Evolutionary conservation across 495 filamentous ascomycete species (phyloP).

Genomic region (Terfezia claveryi): DNA sequence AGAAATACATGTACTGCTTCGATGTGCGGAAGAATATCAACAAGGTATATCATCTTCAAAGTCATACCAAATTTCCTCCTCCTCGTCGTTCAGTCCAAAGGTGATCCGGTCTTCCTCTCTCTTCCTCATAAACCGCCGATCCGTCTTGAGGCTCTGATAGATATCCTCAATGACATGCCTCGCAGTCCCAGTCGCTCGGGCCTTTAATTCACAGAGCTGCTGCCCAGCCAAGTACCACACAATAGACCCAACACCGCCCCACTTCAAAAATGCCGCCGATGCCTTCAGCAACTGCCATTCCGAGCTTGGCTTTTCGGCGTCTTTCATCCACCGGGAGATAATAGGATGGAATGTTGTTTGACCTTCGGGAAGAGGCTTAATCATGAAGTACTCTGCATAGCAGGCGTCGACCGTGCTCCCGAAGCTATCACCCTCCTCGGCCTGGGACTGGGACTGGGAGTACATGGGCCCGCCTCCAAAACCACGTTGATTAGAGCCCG

Average conservation of each 20-base stretch:
- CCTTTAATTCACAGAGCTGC: constrained; percentile 42
- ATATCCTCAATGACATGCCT: background rate
- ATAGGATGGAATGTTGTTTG: constrained; percentile 18
- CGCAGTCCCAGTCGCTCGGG: constrained; percentile 5
- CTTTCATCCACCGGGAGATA: constrained; percentile 25
- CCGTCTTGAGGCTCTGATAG: background rate
- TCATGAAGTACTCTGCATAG: constrained; percentile 26
- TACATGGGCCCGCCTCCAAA: too few relatives aligned
- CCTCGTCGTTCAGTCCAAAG: too few relatives aligned
- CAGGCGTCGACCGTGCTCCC: constrained; percentile 12
- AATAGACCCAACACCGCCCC: constrained; percentile 23
- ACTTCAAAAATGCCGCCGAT: constrained; percentile 32
- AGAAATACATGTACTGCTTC: too few relatives aligned
- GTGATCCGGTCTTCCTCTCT: too few relatives aligned
- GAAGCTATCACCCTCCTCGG: constrained; percentile 1
- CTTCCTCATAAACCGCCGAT: background rate
- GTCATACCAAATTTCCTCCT: too few relatives aligned
- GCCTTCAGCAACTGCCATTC: constrained; percentile 40
- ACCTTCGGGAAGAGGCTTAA: constrained; percentile 20
- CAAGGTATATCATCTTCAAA: too few relatives aligned
- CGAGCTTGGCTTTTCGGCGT: constrained; percentile 23
- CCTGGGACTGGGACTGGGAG: too few relatives aligned
- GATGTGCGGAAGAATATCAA: too few relatives aligned
- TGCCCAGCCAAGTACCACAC: constrained; percentile 43
- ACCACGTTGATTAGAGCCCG: too few relatives aligned